Evolutionary conservation across 1,139 yeast species (phyloP).

Genomic region (Ashbya aceris): DNA sequence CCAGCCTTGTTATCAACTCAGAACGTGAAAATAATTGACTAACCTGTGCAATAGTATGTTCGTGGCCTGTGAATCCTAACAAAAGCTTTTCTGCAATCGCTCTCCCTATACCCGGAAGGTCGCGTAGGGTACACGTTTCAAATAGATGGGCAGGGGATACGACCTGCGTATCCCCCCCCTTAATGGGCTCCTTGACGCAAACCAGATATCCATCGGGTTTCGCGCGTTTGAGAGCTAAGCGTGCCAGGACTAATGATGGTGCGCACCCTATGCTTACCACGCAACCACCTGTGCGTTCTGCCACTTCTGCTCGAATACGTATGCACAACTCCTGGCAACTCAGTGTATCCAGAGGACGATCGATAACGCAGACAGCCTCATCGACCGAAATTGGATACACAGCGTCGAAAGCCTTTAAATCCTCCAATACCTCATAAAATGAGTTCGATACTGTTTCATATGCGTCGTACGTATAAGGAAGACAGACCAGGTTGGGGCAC

Average conservation of each 20-base stretch:
- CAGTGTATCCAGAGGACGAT: constrained; percentile 29
- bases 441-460: constrained; percentile 55
- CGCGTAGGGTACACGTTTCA: constrained; percentile 37
- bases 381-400: constrained; percentile 85
- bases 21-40: neutral
- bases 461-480: constrained; percentile 66
- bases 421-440: constrained; percentile 40
- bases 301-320: constrained; percentile 36
- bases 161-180: neutral
- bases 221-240: constrained; percentile 62
- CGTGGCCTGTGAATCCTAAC: neutral
- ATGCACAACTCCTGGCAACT: constrained; percentile 9
- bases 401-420: constrained; percentile 33
- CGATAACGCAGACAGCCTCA: constrained; percentile 72
- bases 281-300: constrained; percentile 41
- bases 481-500: constrained; percentile 55
- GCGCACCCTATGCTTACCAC: constrained; percentile 74
- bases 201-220: constrained; percentile 66
- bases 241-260: constrained; percentile 63
- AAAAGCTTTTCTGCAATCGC: constrained; percentile 1
- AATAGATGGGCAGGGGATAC: constrained; percentile 32
- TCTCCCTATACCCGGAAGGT: constrained; percentile 80
- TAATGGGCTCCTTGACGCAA: constrained; percentile 27
- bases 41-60: neutral
- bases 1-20: constrained; percentile 37